Conservation (phyloP, 176 grass and related monocot species). For the Aechmea fasciata region DNA sequence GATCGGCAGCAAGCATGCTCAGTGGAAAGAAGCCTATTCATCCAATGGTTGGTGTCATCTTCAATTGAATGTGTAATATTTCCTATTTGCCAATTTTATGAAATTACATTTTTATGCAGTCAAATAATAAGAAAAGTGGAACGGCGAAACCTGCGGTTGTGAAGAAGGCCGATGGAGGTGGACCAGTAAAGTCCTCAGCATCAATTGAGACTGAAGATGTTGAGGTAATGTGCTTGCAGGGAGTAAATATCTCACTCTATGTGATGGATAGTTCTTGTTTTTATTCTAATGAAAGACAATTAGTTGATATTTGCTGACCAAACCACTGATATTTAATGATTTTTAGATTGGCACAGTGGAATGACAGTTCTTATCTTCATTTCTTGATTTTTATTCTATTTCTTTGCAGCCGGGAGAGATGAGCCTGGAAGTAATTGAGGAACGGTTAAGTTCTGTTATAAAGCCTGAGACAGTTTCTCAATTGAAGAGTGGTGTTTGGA, state of each 20-base stretch:
- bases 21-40: constrained; percentile 71
- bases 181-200: constrained; percentile 52
- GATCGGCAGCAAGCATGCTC: constrained; percentile 99
- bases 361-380: constrained; percentile 6
- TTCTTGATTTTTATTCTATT: constrained; percentile 10
- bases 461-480: constrained; percentile 76
- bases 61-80: constrained; percentile 16
- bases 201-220: constrained; percentile 63
- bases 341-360: background rate
- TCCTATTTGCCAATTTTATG: constrained; percentile 6
- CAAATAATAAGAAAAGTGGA: constrained; percentile 58
- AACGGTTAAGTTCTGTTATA: constrained; percentile 53
- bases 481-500: constrained; percentile 91
- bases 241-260: constrained; percentile 12
- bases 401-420: constrained; percentile 75
- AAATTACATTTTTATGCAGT: constrained; percentile 30
- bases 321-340: background rate
- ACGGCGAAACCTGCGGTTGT: constrained; percentile 37
- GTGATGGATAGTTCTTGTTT: constrained; percentile 3
- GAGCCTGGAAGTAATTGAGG: constrained; percentile 99
- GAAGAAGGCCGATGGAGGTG: constrained; percentile 69
- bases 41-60: constrained; percentile 39
- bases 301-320: background rate
- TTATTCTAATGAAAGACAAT: background rate
- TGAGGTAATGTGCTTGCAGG: constrained; percentile 56